These are phyloP conservation scores for Rosa persica DNA, from an alignment of 306 rosid genomes.

Conservation along the genomic window DNA sequence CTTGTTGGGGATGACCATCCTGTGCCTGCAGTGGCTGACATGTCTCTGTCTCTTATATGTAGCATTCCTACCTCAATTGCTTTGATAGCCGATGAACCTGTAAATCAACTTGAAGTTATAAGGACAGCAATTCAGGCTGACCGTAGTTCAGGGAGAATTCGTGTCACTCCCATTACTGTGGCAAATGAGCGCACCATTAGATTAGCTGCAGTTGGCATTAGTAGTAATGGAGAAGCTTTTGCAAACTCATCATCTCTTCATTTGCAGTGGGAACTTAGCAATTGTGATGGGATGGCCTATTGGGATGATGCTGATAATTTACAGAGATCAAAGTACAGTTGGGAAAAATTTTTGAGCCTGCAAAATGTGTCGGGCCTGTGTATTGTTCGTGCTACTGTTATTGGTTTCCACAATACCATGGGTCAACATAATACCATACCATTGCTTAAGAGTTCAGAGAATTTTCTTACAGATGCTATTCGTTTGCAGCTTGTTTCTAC, in stretches of 20 bases:
- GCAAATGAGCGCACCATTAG: slow-evolving; percentile 82
- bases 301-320: slow-evolving; percentile 62
- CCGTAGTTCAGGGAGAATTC: slow-evolving; percentile 50
- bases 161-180: slow-evolving; percentile 64
- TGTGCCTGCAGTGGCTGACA: slow-evolving; percentile 62
- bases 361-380: slow-evolving; percentile 87
- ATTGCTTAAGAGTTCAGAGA: slow-evolving; percentile 39
- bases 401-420: slow-evolving; percentile 45
- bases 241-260: slow-evolving; percentile 86
- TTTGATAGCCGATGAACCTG: slow-evolving; percentile 80
- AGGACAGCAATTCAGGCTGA: slow-evolving; percentile 68
- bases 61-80: slow-evolving; percentile 70
- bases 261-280: slow-evolving; percentile 80
- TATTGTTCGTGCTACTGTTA: slow-evolving; percentile 71
- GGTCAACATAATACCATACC: slow-evolving; percentile 33
- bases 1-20: slow-evolving; percentile 88
- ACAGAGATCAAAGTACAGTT: slow-evolving; percentile 41
- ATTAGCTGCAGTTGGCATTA: slow-evolving; percentile 73
- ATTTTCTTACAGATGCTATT: slow-evolving; percentile 73
- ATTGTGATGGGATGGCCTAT: slow-evolving; percentile 70
- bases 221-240: slow-evolving; percentile 68
- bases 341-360: slow-evolving; percentile 89
- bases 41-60: slow-evolving; percentile 52
- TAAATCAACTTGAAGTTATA: slow-evolving; percentile 52
- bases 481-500: slow-evolving; percentile 91